phyloP scores from a whole-genome alignment of 2,329 filamentous ascomycete species.

The Phialophora macrospora region DNA sequence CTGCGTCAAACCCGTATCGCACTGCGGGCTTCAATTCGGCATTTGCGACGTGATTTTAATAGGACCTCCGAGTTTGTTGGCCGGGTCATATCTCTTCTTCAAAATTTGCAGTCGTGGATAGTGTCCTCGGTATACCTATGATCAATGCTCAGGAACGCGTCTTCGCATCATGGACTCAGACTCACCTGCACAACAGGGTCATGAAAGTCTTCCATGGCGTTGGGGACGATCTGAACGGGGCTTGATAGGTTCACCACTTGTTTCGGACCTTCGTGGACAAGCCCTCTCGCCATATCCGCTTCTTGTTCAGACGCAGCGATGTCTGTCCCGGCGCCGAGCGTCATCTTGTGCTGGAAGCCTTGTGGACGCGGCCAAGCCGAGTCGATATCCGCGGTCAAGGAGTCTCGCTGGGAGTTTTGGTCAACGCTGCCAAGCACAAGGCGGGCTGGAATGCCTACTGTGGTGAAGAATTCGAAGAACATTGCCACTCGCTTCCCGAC shows the following conservation, averaged over 20 bases:
- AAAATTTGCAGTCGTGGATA: conserved; percentile 7
- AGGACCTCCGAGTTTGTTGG: conserved; percentile 9
- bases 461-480: conserved; percentile 15
- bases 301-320: background rate
- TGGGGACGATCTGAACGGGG: conserved; percentile 11
- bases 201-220: conserved; percentile 9
- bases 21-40: background rate
- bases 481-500: conserved; percentile 1
- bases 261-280: conserved; percentile 8
- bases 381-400: background rate
- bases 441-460: background rate
- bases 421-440: background rate
- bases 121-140: conserved; percentile 11
- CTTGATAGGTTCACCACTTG: conserved; percentile 2
- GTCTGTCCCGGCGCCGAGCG: conserved; percentile 13
- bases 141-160: background rate
- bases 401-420: conserved; percentile 1
- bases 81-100: conserved; percentile 18
- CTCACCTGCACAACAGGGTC: conserved; percentile 11
- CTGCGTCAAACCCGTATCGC: background rate
- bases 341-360: conserved; percentile 15
- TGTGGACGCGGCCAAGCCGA: conserved; percentile 17
- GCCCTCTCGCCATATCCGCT: conserved; percentile 4
- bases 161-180: background rate
- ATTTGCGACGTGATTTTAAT: background rate